A percentile compares a stretch with the other conserved stretches of the same genome.
phyloP scores from a whole-genome alignment of 148 eudicot genomes.

The Nyssa sinensis region DNA sequence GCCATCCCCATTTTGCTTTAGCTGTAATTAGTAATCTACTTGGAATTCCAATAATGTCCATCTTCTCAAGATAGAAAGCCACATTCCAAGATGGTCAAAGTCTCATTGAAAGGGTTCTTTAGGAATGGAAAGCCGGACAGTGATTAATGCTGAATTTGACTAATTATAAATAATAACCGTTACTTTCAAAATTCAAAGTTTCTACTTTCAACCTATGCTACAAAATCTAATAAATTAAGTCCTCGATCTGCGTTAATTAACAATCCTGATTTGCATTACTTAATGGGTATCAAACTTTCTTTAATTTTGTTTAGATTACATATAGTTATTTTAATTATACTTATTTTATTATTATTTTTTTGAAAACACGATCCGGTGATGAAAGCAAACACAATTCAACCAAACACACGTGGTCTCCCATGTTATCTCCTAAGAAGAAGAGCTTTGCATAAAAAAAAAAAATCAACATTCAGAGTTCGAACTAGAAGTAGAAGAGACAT shows the following conservation, averaged over 20 bases:
- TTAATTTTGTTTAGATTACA: neutral
- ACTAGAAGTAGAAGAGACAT: slow-evolving; percentile 22
- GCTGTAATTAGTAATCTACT: too few species aligned
- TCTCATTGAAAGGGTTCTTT: neutral
- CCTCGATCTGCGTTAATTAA: slow-evolving; percentile 11
- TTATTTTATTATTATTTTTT: neutral
- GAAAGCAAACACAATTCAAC: slow-evolving; percentile 1
- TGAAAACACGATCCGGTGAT: slow-evolving; percentile 4
- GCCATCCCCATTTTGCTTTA: too few species aligned
- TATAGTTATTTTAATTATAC: too few species aligned
- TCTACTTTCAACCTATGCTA: slow-evolving; percentile 5
- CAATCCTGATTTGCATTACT: neutral
- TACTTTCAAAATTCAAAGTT: slow-evolving; percentile 24
- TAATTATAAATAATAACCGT: slow-evolving; percentile 7
- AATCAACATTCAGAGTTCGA: slow-evolving; percentile 10
- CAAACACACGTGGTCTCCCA: neutral
- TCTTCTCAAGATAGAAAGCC: neutral
- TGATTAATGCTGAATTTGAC: too few species aligned
- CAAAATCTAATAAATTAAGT: neutral
- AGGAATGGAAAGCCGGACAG: neutral
- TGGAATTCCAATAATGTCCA: slow-evolving; percentile 10
- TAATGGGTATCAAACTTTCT: neutral
- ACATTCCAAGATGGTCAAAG: slow-evolving; percentile 12
- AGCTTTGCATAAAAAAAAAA: too few species aligned
- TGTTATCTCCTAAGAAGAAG: slow-evolving; percentile 14